Evolutionary conservation across 2,329 filamentous ascomycete genomes (phyloP), one percentile per base, ranked within the genome.

Genomic region (Cryphonectria parasitica): DNA sequence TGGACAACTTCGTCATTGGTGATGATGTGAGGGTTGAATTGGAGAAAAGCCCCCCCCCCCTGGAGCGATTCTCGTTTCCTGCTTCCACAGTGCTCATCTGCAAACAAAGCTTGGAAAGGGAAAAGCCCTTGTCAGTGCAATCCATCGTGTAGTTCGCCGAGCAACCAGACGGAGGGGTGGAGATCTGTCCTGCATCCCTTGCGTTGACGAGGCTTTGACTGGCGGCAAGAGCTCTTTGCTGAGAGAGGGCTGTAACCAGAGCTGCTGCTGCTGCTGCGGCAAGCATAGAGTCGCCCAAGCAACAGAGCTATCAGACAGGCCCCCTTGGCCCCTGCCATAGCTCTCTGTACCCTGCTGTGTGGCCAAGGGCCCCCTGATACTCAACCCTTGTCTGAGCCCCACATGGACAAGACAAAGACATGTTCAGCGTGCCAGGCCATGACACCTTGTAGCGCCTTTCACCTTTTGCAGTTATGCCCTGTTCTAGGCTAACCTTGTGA

Each of bases 131-230:
- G 39, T 28, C 10, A 52, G 63, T n/a, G n/a, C 22, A 31, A 49
- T 28, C 41, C 56, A 49, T 54, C 41, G n/a, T 8, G 25, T 39
- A 28, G 56, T 62, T 49, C 34, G 11, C 43, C 66, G 15, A 68
- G 56, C 66, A 62, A 62, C 66, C n/a, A 52, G 49, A 60, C 34
- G n/a, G 69, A 68, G 34, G 66, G 58, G 69, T 62, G 61, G 63
- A 36, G 36, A 45, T 64, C 7, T 31, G 63, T 43, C 13, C 41
- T 64, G 63, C 43, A 64, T 64, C 61, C 66, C 69, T 58, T 68
- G 69, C 61, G 43, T 60, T 65, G 56, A 62, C 34, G 39, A 43
- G n/a, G 34, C n/a, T 22, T 39, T 3, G 60, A 36, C 39, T 66
- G 43, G 43, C 49, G 28, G 58, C 58, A 61, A 56, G 25, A 31